Evolutionary conservation across 257 asterid genomes (phyloP), one percentile per base, ranked within the genome.

Genomic region (Capsicum baccatum): DNA sequence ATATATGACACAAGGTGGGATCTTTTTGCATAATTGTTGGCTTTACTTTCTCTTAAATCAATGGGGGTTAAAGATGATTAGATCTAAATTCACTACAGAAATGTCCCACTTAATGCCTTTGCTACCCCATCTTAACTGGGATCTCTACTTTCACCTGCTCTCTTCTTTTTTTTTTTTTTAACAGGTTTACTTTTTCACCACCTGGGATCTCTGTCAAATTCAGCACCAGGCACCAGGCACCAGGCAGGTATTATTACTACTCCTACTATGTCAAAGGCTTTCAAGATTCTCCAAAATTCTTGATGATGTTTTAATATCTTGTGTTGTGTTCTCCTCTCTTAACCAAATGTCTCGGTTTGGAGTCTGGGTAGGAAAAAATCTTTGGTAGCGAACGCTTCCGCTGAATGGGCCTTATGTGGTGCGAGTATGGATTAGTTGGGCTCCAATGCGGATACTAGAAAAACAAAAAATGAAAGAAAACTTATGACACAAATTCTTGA

Each of bases 31-130:
- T 85, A 69, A 79, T 86, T 91, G 91, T 87, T 81, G 86, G 89
- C 90, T 84, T 86, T 83, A 81, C 92, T 90, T 91, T 87, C 91
- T 89, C 97, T 91, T 91, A 88, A 88, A 87, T 87, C 91, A 86
- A 90, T 82, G 87, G 85, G 42, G 83, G 83, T 87, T 68, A 83
- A 83, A 84, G 84, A 69, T 68, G 57, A 56, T 60, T 69, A 56
- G 80, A 37, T 68, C 35, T 57, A 58, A 83, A 44, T 69, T 54
- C 68, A 57, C 67, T 42, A 10, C 39, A n/a, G 55, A 37, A 83
- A 69, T 71, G 73, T 16, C 82, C 82, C 80, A 83, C 85, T 83
- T 50, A 69, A 11, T 83, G 81, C 62, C 81, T 33, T 83, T 69
- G 47, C 39, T 42, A 37, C 54, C 56, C 83, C 85, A 70, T 83